Base-by-base conservation (phyloP, 2,329 filamentous ascomycete species). In the Penicillium sp. region DNA sequence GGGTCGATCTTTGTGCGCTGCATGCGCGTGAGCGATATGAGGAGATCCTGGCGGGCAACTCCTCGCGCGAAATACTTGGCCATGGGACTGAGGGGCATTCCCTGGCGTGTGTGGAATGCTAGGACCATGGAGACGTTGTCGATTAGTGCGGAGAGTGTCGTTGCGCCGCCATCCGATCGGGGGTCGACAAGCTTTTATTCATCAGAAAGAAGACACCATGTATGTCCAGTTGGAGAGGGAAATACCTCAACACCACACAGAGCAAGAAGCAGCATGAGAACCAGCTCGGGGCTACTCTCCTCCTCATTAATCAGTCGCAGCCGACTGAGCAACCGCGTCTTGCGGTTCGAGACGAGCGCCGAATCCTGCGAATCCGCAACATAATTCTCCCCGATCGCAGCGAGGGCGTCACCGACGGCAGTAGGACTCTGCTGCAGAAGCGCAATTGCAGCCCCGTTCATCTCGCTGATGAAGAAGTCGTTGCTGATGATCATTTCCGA, bases 61-160 rank as follows among this genome's bases (percentile, higher is more conserved):
- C 49, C 49, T 41, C 49, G 17, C 3, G 31, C 30, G 15, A 52
- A 52, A 38, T 52, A 52, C 7, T 38, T 52, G 17, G 49, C 49
- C 49, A 52, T 52, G 49, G 7, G 7, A 21, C 30, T 52, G n/a
- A 52, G 30, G 11, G 17, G 2, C 7, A 41, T 52, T 38, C 31
- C 30, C 30, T 52, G 29, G 7, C 31, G 49, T 3, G 49, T 52
- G 30, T 52, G 30, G n/a, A 52, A 52, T 11, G 29, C 49, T 8
- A 52, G 17, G n/a, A 52, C 19, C 30, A 52, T 52, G 30, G 49
- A n/a, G 13, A 52, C 49, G n/a, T 52, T 52, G 49, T 38, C 49
- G 7, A 52, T 38, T 7, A 52, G 49, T 38, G 49, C 30, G 17
- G 49, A 52, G 17, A 52, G 30, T 7, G 31, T 35, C 5, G 35